Percentiles rank a stretch among this genome's conserved stretches.
phyloP scores from a whole-genome alignment of 148 eudicot species.

The Fagopyrum esculentum region DNA sequence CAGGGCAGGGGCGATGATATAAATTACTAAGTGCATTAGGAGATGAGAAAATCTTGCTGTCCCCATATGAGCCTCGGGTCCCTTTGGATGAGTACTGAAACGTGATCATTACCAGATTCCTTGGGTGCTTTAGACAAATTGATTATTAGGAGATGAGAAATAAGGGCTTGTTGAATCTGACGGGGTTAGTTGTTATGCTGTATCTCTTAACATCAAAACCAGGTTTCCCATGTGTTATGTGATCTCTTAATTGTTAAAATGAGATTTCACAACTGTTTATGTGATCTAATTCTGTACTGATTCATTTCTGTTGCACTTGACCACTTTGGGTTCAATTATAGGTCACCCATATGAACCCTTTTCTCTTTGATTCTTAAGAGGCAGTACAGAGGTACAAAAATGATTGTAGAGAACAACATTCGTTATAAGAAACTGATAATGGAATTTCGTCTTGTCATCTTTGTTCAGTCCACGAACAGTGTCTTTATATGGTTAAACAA shows the following conservation, averaged over 20 bases:
- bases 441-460: not conserved
- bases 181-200: no score
- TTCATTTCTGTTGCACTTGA: not conserved
- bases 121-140: not conserved
- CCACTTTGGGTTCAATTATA: not conserved
- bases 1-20: not conserved
- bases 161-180: no score
- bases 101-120: not conserved
- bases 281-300: not conserved
- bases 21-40: not conserved
- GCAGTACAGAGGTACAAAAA: not conserved
- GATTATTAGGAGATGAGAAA: not conserved
- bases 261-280: not conserved
- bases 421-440: not conserved
- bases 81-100: not conserved
- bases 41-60: not conserved
- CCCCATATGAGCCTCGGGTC: not conserved
- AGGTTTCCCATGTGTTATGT: not conserved
- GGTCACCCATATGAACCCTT: not conserved
- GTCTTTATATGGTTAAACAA: not conserved
- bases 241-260: not conserved
- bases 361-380: not conserved
- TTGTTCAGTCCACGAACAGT: not conserved
- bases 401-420: not conserved
- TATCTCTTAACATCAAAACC: no score